Conservation (phyloP, 2,329 filamentous ascomycete species). For the Helotiales sp. region DNA sequence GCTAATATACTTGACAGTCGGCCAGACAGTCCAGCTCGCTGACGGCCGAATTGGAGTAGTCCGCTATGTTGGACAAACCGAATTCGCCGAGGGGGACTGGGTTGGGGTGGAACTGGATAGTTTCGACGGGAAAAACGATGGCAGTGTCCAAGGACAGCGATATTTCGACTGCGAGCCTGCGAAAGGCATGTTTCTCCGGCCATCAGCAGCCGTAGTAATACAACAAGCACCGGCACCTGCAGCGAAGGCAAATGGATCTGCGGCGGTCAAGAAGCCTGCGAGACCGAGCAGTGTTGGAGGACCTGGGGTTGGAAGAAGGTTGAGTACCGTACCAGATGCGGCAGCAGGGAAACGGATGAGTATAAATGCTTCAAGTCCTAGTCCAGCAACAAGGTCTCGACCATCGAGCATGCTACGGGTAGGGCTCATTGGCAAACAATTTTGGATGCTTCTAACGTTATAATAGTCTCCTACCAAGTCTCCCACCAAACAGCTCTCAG, state of each 20-base stretch:
- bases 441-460: background rate
- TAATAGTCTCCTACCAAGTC: constrained; percentile 76
- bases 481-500: constrained; percentile 73
- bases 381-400: constrained; percentile 64
- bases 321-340: constrained; percentile 56
- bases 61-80: constrained; percentile 79
- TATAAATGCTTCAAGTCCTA: constrained; percentile 74
- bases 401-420: constrained; percentile 63
- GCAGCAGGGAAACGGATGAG: constrained; percentile 67
- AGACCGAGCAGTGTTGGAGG: constrained; percentile 53
- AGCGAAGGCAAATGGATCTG: constrained; percentile 39
- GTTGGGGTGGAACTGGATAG: constrained; percentile 87
- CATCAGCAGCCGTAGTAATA: constrained; percentile 67
- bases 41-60: constrained; percentile 79
- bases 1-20: constrained; percentile 41
- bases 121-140: constrained; percentile 89
- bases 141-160: constrained; percentile 81
- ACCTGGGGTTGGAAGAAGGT: constrained; percentile 44
- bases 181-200: constrained; percentile 82
- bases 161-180: constrained; percentile 87
- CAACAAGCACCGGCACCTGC: constrained; percentile 53
- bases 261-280: constrained; percentile 42
- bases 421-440: constrained; percentile 40
- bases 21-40: constrained; percentile 65
- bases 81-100: constrained; percentile 85